Evolutionary conservation across 1,139 yeast genomes (phyloP), one percentile per base, ranked within the genome.

Genomic region (Pichia sp.): DNA sequence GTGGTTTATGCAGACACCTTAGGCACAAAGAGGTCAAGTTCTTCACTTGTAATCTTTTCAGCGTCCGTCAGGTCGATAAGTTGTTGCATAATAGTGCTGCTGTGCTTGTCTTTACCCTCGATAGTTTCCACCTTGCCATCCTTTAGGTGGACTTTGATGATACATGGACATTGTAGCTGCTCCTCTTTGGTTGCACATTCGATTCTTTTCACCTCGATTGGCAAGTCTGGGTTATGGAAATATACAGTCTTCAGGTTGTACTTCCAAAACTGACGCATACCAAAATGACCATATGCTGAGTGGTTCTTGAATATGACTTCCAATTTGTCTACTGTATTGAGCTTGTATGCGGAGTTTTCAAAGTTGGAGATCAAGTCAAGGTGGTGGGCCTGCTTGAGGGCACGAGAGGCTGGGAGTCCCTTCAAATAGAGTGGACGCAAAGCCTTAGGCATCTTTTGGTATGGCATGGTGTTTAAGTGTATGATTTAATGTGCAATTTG

Each of bases 221-320:
- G 70, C 23, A 83, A 55, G 29, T 66, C 63, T 22, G 91, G 91
- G 58, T 87, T 87, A 62, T 85, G 88, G 59, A 83, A 87, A 55
- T 77, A 81, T 41, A 87, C 66, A 12, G 86, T 76, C 16, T 94
- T 94, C 41, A 86, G 64, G 58, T 76, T 72, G 34, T 67, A 63
- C 51, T 73, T 74, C 93, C 94, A 83, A 60, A 87, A 84, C 45
- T 64, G 64, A 49, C 59, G 55, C 33, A 74, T 69, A 3, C 76
- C 76, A 67, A 66, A 65, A 50, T 71, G 76, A 9, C 74, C 74
- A 44, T 64, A 59, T 25, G 63, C 59, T 44, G 67, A 65, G 37
- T 57, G 56, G 29, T 51, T 54, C 47, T 71, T 72, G 54, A 75
- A 67, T 15, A 67, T 50, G 32, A 76, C 52, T 39, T 68, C 62